These are phyloP conservation scores for Yamadazyma songkhlaensis DNA, from an alignment of 1,139 yeast genomes.

Conservation along the genomic window DNA sequence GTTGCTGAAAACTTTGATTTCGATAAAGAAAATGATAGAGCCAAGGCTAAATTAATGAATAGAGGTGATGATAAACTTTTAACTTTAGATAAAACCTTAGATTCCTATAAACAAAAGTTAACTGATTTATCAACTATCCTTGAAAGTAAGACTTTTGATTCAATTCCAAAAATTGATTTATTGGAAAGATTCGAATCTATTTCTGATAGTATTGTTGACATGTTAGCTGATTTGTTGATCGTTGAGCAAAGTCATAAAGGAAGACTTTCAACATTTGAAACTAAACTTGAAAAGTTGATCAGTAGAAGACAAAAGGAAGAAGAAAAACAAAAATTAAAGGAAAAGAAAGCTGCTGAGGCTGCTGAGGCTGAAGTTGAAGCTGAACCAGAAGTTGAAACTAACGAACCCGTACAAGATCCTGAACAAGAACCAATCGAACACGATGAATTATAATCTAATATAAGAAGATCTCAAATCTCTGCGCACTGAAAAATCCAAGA, in stretches of 20 bases:
- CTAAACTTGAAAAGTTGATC: slow-evolving; percentile 29
- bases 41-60: slow-evolving; percentile 29
- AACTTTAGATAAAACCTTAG: slow-evolving; percentile 32
- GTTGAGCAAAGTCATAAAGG: slow-evolving; percentile 41
- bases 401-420: slow-evolving; percentile 16
- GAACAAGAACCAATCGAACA: slow-evolving; percentile 11
- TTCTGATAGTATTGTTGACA: slow-evolving; percentile 29
- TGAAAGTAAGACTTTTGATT: slow-evolving; percentile 23
- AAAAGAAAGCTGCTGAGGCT: slow-evolving; percentile 17
- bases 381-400: slow-evolving; percentile 11
- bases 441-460: slow-evolving; percentile 54
- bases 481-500: slow-evolving; percentile 3
- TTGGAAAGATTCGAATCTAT: slow-evolving; percentile 34
- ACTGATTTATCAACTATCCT: slow-evolving; percentile 23
- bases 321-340: slow-evolving; percentile 31
- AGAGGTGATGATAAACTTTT: slow-evolving; percentile 36
- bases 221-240: slow-evolving; percentile 30
- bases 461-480: neutral
- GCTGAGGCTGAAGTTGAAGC: slow-evolving; percentile 16
- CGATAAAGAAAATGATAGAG: slow-evolving; percentile 45
- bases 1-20: slow-evolving; percentile 45
- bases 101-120: slow-evolving; percentile 33
- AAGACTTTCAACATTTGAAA: slow-evolving; percentile 35
- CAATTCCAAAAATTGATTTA: slow-evolving; percentile 29
- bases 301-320: slow-evolving; percentile 37